Percentiles rank a stretch among this genome's conserved stretches.
These are phyloP conservation scores for Plasmodium cynomolgi DNA, from an alignment of 169 alveolate genomes.

Conservation along the genomic window DNA sequence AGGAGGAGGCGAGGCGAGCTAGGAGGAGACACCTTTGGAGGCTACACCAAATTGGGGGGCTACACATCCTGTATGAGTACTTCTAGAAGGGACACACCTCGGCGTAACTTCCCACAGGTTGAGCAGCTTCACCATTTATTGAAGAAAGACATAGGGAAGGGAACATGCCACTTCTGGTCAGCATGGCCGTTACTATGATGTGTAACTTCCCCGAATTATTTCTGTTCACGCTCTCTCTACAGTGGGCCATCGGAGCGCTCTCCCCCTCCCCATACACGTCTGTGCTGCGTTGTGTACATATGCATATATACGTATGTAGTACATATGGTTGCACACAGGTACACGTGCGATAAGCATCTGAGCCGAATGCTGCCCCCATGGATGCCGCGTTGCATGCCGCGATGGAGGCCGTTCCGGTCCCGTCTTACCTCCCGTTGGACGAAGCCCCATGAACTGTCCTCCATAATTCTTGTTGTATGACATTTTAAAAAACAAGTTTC, in stretches of 20 bases:
- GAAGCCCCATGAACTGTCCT: conserved; percentile 72
- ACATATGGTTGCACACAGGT: background rate
- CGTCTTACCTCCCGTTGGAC: conserved; percentile 11
- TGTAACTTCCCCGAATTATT: background rate
- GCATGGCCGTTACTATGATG: background rate
- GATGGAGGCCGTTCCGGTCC: background rate
- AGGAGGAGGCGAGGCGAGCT: background rate
- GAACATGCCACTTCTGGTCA: background rate
- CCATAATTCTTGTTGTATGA: conserved; percentile 73
- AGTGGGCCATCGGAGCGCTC: background rate
- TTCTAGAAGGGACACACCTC: background rate
- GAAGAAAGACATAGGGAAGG: background rate
- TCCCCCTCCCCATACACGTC: background rate
- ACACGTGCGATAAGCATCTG: background rate
- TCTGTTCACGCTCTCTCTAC: background rate
- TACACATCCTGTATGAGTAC: background rate
- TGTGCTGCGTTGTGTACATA: background rate
- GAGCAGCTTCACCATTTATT: background rate
- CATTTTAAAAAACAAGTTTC: conserved; percentile 39
- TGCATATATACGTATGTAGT: background rate
- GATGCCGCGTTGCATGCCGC: background rate
- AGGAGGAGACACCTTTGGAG: background rate
- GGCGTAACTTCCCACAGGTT: background rate
- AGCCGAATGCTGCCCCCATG: background rate
- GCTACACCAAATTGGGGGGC: background rate